Base-by-base conservation (phyloP, 192 early-diverging fungal species). In the Lobulomyces angularis region DNA sequence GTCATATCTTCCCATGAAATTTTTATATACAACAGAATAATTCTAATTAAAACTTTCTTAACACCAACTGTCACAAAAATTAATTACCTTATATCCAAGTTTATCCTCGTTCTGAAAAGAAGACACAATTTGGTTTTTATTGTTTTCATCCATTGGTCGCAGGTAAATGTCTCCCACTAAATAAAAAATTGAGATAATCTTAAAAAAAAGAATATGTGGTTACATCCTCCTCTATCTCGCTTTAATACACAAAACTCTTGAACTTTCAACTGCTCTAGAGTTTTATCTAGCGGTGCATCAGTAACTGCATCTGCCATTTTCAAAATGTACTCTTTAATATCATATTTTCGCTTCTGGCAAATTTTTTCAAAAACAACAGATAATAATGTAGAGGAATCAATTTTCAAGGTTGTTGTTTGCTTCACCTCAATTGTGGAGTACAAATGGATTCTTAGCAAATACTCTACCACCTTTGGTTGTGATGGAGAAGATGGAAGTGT, bases 391-490 rank as follows among this genome's bases (percentile, higher is more conserved):
- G 74, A 69, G 8, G 70, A 58, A 30, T 71, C 53, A 8, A 88
- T 73, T 30, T 78, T 79, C 8, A 96, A 77, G 1, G 88, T 94
- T 1, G 90, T 95, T 0, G 89, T 90, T 27, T 86, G 86, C 45
- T 88, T 74, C 21, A 94, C 86, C 41, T 90, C 84, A 14, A 80
- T 51, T 4, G 77, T 80, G 11, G 68, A 67, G 54, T 76, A 74
- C 17, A 80, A 48, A 46, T 77, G 67, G 19, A 80, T 61, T 45
- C 70, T 74, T 33, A 79, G 51, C 41, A 72, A 64, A 8, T 65
- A 43, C 11, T 42, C 26, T 20, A n/a, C 17, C 28, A 26, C 17
- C n/a, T n/a, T n/a, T n/a, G n/a, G n/a, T n/a, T n/a, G n/a, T 34
- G 37, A 41, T 27, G 51, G 9, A 14, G 43, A 28, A 39, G 41